Conservation (phyloP, 768 basidiomycete genomes). For the Gyrodon lividus region DNA sequence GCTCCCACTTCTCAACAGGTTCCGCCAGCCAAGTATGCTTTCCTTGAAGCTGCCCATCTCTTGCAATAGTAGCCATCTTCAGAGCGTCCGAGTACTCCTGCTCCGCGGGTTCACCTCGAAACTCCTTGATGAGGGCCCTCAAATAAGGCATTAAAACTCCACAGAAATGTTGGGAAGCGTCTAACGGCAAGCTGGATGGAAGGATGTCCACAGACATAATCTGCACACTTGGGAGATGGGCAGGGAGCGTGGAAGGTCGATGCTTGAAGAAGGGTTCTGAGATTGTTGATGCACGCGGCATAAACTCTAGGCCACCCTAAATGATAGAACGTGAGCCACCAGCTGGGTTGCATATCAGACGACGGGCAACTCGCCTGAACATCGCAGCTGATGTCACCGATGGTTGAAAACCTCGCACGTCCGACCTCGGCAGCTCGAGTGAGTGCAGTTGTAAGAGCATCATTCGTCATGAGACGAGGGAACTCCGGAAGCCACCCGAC, state of each 20-base stretch:
- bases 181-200: constrained; percentile 78
- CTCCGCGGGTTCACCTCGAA: constrained; percentile 30
- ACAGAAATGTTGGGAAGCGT: constrained; percentile 80
- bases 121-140: constrained; percentile 47
- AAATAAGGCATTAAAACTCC: constrained; percentile 66
- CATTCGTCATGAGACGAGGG: constrained; percentile 76
- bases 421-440: constrained; percentile 48
- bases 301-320: constrained; percentile 84
- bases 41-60: constrained; percentile 50
- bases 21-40: constrained; percentile 59
- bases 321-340: not conserved
- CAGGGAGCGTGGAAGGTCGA: constrained; percentile 40
- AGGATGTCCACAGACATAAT: constrained; percentile 93
- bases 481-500: constrained; percentile 78
- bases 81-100: constrained; percentile 44
- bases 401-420: constrained; percentile 58
- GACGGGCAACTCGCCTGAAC: constrained; percentile 57
- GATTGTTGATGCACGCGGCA: constrained; percentile 74
- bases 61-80: constrained; percentile 69
- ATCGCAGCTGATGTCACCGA: constrained; percentile 91
- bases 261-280: constrained; percentile 68
- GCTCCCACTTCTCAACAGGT: constrained; percentile 47
- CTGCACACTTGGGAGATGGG: constrained; percentile 55
- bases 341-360: too few relatives aligned
- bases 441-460: constrained; percentile 54